A percentile compares a stretch with the other conserved stretches of the same genome.
phyloP scores from a whole-genome alignment of 768 basidiomycete species.

The Butyriboletus loyo region DNA sequence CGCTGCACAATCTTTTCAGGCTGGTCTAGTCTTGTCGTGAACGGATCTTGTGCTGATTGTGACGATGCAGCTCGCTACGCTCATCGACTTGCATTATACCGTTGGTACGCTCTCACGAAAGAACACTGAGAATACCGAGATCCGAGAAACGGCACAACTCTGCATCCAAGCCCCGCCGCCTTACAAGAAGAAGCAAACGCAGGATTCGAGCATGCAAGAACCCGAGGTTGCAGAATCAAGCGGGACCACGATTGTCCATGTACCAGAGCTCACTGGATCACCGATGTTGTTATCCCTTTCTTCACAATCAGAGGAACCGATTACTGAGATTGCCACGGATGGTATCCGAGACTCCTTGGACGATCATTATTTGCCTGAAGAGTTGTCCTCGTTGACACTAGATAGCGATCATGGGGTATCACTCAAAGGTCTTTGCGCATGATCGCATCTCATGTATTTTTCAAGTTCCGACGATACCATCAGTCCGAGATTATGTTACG shows the following conservation, averaged over 20 bases:
- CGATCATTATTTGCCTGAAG: constrained; percentile 23
- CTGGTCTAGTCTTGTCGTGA: constrained; percentile 5
- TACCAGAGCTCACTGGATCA: not conserved
- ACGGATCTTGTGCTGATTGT: not conserved
- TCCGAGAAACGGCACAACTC: not conserved
- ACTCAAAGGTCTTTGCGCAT: too few species aligned
- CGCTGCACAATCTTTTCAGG: constrained; percentile 48
- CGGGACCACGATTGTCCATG: not conserved
- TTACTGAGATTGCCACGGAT: constrained; percentile 21
- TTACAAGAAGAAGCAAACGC: constrained; percentile 10
- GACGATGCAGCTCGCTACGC: constrained; percentile 38
- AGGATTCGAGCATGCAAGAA: not conserved
- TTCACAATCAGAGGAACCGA: not conserved
- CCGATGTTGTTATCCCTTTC: not conserved
- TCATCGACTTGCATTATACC: constrained; percentile 46
- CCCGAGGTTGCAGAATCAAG: not conserved
- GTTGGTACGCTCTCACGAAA: constrained; percentile 25
- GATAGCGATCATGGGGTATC: constrained; percentile 36
- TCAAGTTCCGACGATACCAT: constrained; percentile 48
- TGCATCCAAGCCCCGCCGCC: constrained; percentile 17
- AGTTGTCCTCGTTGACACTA: constrained; percentile 18
- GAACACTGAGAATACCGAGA: not conserved
- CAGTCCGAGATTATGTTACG: constrained; percentile 45
- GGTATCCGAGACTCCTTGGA: constrained; percentile 12
- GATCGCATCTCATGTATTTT: constrained; percentile 5